phyloP scores from a whole-genome alignment of 2,329 filamentous ascomycete species.

The Alternaria burnsii region DNA sequence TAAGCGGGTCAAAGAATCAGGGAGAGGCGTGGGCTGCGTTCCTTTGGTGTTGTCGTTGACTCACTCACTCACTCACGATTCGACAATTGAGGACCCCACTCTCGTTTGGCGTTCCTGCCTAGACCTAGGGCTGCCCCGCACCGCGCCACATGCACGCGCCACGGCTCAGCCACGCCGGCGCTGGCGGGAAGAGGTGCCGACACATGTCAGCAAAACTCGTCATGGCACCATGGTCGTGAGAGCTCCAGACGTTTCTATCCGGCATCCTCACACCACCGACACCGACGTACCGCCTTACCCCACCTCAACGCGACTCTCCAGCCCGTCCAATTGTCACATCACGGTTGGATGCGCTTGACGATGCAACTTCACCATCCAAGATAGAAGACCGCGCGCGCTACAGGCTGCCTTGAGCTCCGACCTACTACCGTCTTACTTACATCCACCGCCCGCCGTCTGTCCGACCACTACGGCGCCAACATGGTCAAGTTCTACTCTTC shows the following conservation, averaged over 20 bases:
- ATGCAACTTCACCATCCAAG: slow-evolving; percentile 36
- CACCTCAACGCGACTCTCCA: slow-evolving; percentile 4
- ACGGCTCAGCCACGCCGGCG: slow-evolving; percentile 24
- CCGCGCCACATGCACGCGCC: slow-evolving; percentile 18
- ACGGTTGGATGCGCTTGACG: slow-evolving; percentile 38
- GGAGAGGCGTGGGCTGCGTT: neutral
- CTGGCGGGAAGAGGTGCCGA: slow-evolving; percentile 10
- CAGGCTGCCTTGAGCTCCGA: slow-evolving; percentile 29
- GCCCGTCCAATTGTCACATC: slow-evolving; percentile 17
- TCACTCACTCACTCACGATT: slow-evolving; percentile 2
- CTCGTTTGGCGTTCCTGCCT: slow-evolving; percentile 5
- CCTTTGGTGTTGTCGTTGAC: slow-evolving; percentile 4
- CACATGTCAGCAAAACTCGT: slow-evolving; percentile 36
- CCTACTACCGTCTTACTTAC: slow-evolving; percentile 5
- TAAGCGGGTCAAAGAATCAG: neutral
- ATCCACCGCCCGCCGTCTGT: neutral
- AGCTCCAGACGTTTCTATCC: slow-evolving; percentile 25
- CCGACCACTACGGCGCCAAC: neutral
- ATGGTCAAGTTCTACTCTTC: slow-evolving; percentile 64
- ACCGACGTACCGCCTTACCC: slow-evolving; percentile 17
- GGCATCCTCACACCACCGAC: slow-evolving; percentile 29
- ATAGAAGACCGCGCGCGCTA: slow-evolving; percentile 37
- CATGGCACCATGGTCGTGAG: slow-evolving; percentile 33
- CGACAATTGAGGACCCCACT: neutral
- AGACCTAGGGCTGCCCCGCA: slow-evolving; percentile 21